Evolutionary conservation across 495 filamentous ascomycete species (phyloP), one percentile per base, ranked within the genome.

Genomic region (Penicillium herquei): DNA sequence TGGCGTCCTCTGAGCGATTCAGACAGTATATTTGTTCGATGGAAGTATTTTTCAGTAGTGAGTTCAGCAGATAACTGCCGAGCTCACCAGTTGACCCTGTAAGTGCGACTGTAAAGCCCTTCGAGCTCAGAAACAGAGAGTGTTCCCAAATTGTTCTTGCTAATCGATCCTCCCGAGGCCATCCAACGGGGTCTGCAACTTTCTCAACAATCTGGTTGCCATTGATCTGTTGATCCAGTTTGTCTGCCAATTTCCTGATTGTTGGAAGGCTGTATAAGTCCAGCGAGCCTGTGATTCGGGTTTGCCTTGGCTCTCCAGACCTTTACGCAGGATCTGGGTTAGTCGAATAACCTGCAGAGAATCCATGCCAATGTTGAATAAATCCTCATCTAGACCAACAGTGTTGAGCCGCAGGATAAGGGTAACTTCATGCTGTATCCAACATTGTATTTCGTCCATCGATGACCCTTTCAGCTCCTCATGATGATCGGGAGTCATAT

Each of bases 81-180:
- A 54, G 12, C 13, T 47, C 31, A 2, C 52, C 52, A 32, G 52
- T 54, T 1, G 52, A 54, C 0, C 52, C 52, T 2, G 52, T 54
- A 8, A 54, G 13, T 2, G 26, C 39, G 6, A 54, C 33, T 14
- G 33, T 37, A 6, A 35, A 37, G 4, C 40, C 51, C 21, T 32
- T 26, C 5, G 33, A 8, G 31, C 30, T 21, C 3, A 45, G 14
- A 10, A 18, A 35, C 31, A 21, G 14, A 7, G 45, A 21, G 7
- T 48, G 45, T 10, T 48, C 21, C 45, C 45, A 48, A 13, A 47
- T 48, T 9, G 13, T 9, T 13, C 16, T 48, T n/a, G 12, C 14
- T 2, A 48, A 8, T 8, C 1, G 31, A 14, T 33, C 45, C 13
- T 34, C 32, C 13, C 45, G 12, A 26, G 45, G 33, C 45, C 30